Base-by-base conservation (phyloP, 306 rosid genomes). In the Lablab purpureus region DNA sequence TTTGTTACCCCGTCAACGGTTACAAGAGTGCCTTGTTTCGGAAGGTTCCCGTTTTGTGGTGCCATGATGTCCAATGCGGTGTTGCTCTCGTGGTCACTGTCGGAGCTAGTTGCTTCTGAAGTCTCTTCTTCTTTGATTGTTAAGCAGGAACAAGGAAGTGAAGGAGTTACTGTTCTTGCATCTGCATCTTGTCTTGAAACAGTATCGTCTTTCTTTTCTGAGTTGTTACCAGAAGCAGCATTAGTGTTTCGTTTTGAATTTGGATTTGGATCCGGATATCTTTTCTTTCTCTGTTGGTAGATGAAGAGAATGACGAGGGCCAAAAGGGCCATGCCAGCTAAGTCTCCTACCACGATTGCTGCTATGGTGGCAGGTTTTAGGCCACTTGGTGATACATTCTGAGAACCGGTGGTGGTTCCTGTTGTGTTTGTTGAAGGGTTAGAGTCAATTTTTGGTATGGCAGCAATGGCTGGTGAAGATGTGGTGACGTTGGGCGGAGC, bases 381-480 rank as follows among this genome's bases (percentile, higher is more conserved):
- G 54, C 90, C 86, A 55, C 71, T 73, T 7, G 79, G 84, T 2
- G 88, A 51, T 13, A 71, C 84, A 51, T 10, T 78, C 66, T 75
- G 92, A 27, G 87, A 56, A 19, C 67, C 80, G 11, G 36, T 4
- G 30, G 79, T 5, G 30, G 78, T 19, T 40, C 77, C 79, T 10
- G 87, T 17, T 14, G 88, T 2, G 83, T 71, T 71, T 41, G 93
- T 55, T 34, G 67, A 66, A 8, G 93, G 88, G 59, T 13, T 62
- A 50, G 91, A 45, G 77, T 80, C 90, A 3, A 88, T 84, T 88
- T 75, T 89, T 37, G 99, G 99, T n/a, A 95, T 91, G 70, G 88
- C 98, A 32, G 98, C 99, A 67, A 95, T 91, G 1, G 98, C 99
- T 7, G 98, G 97, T 60, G 97, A 85, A 67, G 97, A 84, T 5